These are phyloP conservation scores for Mycena kentingensis DNA, from an alignment of 768 basidiomycete genomes.

Conservation along the genomic window DNA sequence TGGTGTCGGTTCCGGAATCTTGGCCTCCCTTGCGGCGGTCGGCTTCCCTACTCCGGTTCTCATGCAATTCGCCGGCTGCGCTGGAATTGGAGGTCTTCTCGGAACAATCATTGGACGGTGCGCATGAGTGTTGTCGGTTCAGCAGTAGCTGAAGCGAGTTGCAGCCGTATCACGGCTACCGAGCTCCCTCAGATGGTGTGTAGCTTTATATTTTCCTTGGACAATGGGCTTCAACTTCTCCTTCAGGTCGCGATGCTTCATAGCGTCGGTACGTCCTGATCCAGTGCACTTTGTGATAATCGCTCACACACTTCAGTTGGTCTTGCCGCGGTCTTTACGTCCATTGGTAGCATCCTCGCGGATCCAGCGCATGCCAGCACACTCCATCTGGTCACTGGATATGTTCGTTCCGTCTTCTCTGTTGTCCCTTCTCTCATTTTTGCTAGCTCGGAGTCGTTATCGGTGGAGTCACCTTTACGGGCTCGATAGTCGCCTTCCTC, in stretches of 20 bases:
- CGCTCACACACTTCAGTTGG: constrained; percentile 49
- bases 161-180: constrained; percentile 77
- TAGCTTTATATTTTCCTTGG: constrained; percentile 21
- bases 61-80: constrained; percentile 76
- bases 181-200: constrained; percentile 81
- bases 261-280: constrained; percentile 48
- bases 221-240: background rate
- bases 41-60: constrained; percentile 78
- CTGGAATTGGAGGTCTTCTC: constrained; percentile 68
- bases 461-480: constrained; percentile 87
- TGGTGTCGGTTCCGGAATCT: constrained; percentile 79
- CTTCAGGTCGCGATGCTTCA: constrained; percentile 66
- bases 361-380: constrained; percentile 68
- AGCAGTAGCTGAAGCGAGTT: background rate
- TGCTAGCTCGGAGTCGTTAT: constrained; percentile 17
- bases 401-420: constrained; percentile 70
- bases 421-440: background rate
- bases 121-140: background rate
- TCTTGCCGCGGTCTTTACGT: constrained; percentile 85
- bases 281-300: background rate
- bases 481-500: constrained; percentile 86
- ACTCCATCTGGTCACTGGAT: constrained; percentile 81
- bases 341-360: constrained; percentile 77
- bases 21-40: constrained; percentile 79
- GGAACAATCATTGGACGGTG: constrained; percentile 67